phyloP scores from a whole-genome alignment of 2,329 filamentous ascomycete species.

The Didymella keratinophila region DNA sequence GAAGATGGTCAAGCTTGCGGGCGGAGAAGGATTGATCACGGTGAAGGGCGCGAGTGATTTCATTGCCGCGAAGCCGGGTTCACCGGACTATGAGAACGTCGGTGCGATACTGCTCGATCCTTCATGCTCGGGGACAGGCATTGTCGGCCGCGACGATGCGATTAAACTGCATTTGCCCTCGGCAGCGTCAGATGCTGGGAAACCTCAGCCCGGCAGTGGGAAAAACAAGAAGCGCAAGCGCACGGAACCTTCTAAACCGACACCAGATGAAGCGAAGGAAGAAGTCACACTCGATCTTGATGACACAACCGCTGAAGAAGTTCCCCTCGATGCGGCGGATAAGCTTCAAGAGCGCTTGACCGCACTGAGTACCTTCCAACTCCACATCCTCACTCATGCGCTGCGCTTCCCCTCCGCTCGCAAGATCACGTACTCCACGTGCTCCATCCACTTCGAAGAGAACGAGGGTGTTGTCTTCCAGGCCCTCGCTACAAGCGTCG shows the following conservation, averaged over 20 bases:
- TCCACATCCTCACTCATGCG: constrained; percentile 82
- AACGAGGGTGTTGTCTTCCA: constrained; percentile 85
- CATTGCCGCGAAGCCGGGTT: constrained; percentile 72
- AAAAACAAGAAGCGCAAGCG: constrained; percentile 48
- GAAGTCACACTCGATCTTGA: constrained; percentile 36
- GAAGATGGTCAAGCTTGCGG: constrained; percentile 84
- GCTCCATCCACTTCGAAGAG: constrained; percentile 84
- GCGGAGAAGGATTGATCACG: constrained; percentile 70
- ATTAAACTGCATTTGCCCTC: constrained; percentile 65
- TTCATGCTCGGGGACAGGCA: constrained; percentile 94
- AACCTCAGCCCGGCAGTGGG: constrained; percentile 13
- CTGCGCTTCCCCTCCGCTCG: constrained; percentile 73
- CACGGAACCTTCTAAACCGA: constrained; percentile 15
- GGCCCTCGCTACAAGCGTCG: constrained; percentile 73
- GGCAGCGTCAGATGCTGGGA: neutral
- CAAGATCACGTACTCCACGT: constrained; percentile 91
- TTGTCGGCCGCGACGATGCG: constrained; percentile 86
- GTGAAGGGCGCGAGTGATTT: constrained; percentile 84
- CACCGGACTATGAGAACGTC: constrained; percentile 71
- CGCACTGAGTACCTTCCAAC: constrained; percentile 82
- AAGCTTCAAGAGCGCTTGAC: constrained; percentile 65
- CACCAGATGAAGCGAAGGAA: constrained; percentile 1
- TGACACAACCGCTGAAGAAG: constrained; percentile 51
- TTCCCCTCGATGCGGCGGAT: constrained; percentile 38
- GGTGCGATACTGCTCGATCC: constrained; percentile 86